Base-by-base conservation (phyloP, 768 basidiomycete genomes). In the Podaxis carcinomalis region DNA sequence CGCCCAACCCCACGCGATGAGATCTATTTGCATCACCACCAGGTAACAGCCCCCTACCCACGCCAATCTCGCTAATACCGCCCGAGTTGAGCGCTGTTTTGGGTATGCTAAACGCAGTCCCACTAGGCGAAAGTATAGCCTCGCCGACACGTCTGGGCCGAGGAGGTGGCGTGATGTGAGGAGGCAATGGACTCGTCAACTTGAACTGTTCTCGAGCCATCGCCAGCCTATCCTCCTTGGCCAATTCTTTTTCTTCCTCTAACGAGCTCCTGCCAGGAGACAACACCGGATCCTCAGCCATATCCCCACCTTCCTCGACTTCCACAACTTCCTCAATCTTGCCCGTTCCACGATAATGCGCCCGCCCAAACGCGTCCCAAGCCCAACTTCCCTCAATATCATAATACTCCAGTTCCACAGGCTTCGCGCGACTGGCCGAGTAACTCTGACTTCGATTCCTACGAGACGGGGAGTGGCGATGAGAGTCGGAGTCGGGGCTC, bases 301-400 rank as follows among this genome's bases (percentile, higher is more conserved):
- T 62, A 47, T 54, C 57, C 32, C 62, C 53, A 37, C 66, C 68
- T 16, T 68, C 67, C 44, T 69, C 69, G 19, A 47, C 61, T 21
- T 63, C 55, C 37, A 53, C 28, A 23, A 73, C 66, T 62, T 75
- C 73, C 57, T 73, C 73, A 28, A 74, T 70, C 60, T 64, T 70
- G 7, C 68, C 70, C 32, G 67, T 67, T 55, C 62, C 71, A 16
- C 68, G 54, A 59, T 68, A 71, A 32, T 56, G 52, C 46, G 65
- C 64, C 21, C 60, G 58, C 11, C 69, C 73, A 25, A 64, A 61
- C 19, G 62, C 65, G 55, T 70, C 70, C 27, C 55, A 62, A 27
- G 57, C 66, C 73, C 71, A 74, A 23, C 67, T 70, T n/a, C 66
- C 66, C 51, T 69, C 71, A 28, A 67, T 56, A 35, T 61, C 52